Base-by-base conservation (phyloP, 2,329 filamentous ascomycete species). In the Colletotrichum sansevieriae region DNA sequence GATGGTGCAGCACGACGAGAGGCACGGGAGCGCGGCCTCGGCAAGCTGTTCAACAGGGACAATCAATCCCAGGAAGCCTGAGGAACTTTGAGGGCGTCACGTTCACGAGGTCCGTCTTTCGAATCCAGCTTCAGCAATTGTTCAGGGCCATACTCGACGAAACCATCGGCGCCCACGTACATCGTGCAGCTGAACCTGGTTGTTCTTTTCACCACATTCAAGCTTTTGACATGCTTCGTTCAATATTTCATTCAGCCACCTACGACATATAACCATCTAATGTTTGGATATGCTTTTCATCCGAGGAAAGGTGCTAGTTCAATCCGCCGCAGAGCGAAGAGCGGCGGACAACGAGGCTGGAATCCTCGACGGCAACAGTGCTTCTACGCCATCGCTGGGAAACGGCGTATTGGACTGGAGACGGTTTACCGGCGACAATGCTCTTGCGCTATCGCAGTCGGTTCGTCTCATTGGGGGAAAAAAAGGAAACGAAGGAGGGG, bases 1-100 rank as follows among this genome's bases (percentile, higher is more conserved):
- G 89, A 91, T 74, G 88, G 88, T 7, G 89, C 89, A 11, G 88
- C 89, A 1, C 82, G 84, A 37, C 83, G 89, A 12, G 89, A 91
- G 76, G 75, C 76, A 13, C 78, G 84, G 63, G 84, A 90, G 77
- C 85, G 88, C 25, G 88, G 88, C n/a, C 87, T 90, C 66, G 79
- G 82, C 44, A 81, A 82, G 57, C 74, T 82, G 49, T 76, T 78
- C 58, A 74, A 78, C 66, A 78, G 77, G 76, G 76, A 74, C 64
- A 43, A 51, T 11, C 62, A 56, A 6, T 20, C 33, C n/a, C 55
- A 78, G 74, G 72, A 78, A n/a, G 37, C 56, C 13, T 74, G 71
- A 65, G 37, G 29, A 20, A 35, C 18, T n/a, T n/a, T 61, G n/a
- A 44, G 63, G 64, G 60, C 74, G 72, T 52, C 72, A 68, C 72